Base-by-base conservation (phyloP, 306 rosid species). In the Elaeagnus macrophylla region DNA sequence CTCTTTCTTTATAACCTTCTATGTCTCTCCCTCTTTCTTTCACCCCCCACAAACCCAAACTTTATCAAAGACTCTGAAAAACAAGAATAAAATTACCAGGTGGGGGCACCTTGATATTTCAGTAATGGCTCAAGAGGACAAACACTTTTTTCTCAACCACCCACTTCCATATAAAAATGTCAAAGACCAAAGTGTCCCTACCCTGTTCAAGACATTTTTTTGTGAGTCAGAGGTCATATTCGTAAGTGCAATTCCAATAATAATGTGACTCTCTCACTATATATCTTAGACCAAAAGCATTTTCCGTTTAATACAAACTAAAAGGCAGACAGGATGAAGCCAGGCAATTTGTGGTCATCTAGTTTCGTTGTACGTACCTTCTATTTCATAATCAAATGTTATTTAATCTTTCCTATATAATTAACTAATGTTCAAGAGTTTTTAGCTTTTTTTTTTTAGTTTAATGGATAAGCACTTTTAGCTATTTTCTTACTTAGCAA, bases 311-410 rank as follows among this genome's bases (percentile, higher is more conserved):
- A 53, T 61, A 48, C 48, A 50, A 43, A 44, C 45, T 51, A 39
- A 59, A 51, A 65, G 88, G 88, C 88, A 81, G 66, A 81, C 88
- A 81, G 88, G 65, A 69, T 75, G 82, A 77, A 81, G 88, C 88
- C 88, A 81, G 88, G 88, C 88, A 81, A 62, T 76, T 64, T 32
- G 69, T 62, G 64, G 56, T 54, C 51, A 69, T 54, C 51, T 42
- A 46, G 53, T 67, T 10, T 66, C 59, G 38, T 39, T 25, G 14
- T 40, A 7, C 56, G 39, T 42, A 52, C 61, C 57, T 41, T 57
- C 37, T 15, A 2, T 25, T 39, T 16, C 50, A 32, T 39, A 59
- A 35, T 44, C 32, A 25, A 25, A 25, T 25, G 32, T 25, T 25
- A n/a, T n/a, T n/a, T n/a, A n/a, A n/a, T n/a, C n/a, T n/a, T n/a